Base-by-base conservation (phyloP, 2,329 filamentous ascomycete genomes). In the Annulohypoxylon truncatum region DNA sequence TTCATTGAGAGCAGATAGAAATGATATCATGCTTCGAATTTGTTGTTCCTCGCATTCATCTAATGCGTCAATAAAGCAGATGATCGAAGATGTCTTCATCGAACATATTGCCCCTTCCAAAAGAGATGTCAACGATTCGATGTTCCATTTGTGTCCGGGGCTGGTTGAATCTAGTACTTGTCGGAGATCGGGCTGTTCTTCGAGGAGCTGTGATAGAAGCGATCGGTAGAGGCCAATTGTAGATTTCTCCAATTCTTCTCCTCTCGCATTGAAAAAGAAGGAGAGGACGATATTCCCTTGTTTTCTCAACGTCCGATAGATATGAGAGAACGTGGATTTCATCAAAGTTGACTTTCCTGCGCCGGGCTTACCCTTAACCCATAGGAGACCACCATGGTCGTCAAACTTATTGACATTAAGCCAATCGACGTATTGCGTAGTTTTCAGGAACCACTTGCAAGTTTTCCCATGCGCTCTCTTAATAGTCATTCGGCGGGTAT, bases 191-290 rank as follows among this genome's bases (percentile, higher is more conserved):
- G 74, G 72, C 1, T 70, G 35, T 20, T 71, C 71, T 1, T 76
- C 54, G 0, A 86, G 71, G 1, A 86, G 69, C 63, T 87, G 83
- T 9, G 74, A 69, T 1, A 86, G 66, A 9, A 87, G 70, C 1
- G 83, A 82, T 9, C 83, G 79, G 67, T 85, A 85, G 64, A 87
- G 77, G 3, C 85, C 84, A 0, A 68, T 22, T 0, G 77, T 78
- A 0, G 81, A 78, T 65, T 78, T 84, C 62, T 86, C 82, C 15
- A 82, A 72, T 7, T 74, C 56, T 0, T 73, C 71, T 0, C 82
- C 82, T 47, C 82, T 73, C 0, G 82, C 82, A 57, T 84, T 82
- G 76, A 85, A 85, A 75, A 84, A 85, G 70, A 84, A 85, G 0
- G 73, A 75, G 4, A 76, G 64, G 4, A 72, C 57, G 6, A 69